phyloP scores from a whole-genome alignment of 2,329 filamentous ascomycete genomes.

The Sporothrix brasiliensis region DNA sequence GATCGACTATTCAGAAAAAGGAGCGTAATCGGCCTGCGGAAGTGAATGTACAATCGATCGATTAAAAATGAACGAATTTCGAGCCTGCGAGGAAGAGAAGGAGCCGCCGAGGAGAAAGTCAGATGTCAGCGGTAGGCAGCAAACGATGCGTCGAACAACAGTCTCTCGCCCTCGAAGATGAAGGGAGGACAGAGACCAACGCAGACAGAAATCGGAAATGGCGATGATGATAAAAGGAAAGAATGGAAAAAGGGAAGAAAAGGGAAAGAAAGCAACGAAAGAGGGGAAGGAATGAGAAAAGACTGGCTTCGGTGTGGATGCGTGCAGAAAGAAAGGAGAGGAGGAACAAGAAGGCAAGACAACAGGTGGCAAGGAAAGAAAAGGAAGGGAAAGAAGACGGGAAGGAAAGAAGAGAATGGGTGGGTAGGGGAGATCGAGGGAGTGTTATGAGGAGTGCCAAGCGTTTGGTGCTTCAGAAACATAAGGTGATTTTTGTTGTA shows the following conservation, averaged over 20 bases:
- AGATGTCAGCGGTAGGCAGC: slow-evolving; percentile 8
- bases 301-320: slow-evolving; percentile 14
- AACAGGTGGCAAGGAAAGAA: slow-evolving; percentile 34
- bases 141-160: slow-evolving; percentile 1
- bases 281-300: slow-evolving; percentile 18
- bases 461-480: slow-evolving; percentile 44
- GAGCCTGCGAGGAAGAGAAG: slow-evolving; percentile 8
- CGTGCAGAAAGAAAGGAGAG: slow-evolving; percentile 26
- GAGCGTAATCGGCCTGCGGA: slow-evolving; percentile 34
- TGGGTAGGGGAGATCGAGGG: slow-evolving; percentile 30
- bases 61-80: background rate
- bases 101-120: slow-evolving; percentile 6
- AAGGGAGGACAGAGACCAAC: slow-evolving; percentile 23
- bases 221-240: slow-evolving; percentile 21
- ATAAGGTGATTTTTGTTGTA: slow-evolving; percentile 44
- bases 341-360: slow-evolving; percentile 28
- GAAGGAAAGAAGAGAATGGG: slow-evolving; percentile 1
- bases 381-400: slow-evolving; percentile 37
- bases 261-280: slow-evolving; percentile 15
- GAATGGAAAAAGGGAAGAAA: slow-evolving; percentile 27
- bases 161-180: slow-evolving; percentile 8
- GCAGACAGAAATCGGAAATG: slow-evolving; percentile 16
- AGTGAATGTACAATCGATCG: slow-evolving; percentile 13
- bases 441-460: slow-evolving; percentile 45
- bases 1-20: slow-evolving; percentile 20